phyloP scores from a whole-genome alignment of 2,329 filamentous ascomycete species.

The Emergomyces pasteurianus region DNA sequence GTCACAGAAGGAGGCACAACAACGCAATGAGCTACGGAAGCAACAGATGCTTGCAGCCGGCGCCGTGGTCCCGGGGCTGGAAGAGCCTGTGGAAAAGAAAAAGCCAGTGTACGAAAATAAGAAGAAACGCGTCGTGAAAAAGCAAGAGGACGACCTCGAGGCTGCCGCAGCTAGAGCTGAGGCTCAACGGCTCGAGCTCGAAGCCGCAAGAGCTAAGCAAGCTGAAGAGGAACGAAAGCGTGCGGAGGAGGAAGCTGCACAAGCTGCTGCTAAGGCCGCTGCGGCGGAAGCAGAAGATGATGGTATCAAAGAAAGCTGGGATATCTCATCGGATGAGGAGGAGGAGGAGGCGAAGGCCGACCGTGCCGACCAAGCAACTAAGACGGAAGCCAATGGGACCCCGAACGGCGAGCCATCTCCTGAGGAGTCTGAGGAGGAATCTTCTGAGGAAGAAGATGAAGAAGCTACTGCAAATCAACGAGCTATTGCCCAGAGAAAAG shows the following conservation, averaged over 20 bases:
- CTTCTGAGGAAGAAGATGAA: slow-evolving; percentile 51
- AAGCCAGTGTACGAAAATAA: slow-evolving; percentile 57
- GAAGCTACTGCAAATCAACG: slow-evolving; percentile 59
- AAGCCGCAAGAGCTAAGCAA: slow-evolving; percentile 45
- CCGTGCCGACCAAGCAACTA: slow-evolving; percentile 8
- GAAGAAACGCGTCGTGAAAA: slow-evolving; percentile 58
- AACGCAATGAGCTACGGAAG: slow-evolving; percentile 36
- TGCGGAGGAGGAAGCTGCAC: slow-evolving; percentile 69
- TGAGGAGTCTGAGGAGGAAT: slow-evolving; percentile 45
- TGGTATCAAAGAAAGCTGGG: slow-evolving; percentile 89
- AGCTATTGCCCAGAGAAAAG: slow-evolving; percentile 67
- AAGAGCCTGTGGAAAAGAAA: slow-evolving; percentile 55
- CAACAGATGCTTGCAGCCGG: slow-evolving; percentile 39
- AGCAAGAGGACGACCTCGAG: slow-evolving; percentile 45
- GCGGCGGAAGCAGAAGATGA: slow-evolving; percentile 69
- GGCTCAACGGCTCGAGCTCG: slow-evolving; percentile 37
- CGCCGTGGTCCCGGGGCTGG: slow-evolving; percentile 34
- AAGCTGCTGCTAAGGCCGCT: slow-evolving; percentile 57
- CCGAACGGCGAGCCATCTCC: slow-evolving; percentile 35
- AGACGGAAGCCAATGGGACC: slow-evolving; percentile 12
- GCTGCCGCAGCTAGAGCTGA: slow-evolving; percentile 36
- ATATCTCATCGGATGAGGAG: slow-evolving; percentile 50
- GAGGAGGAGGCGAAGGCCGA: slow-evolving; percentile 47
- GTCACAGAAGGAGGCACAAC: slow-evolving; percentile 36
- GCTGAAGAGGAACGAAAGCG: slow-evolving; percentile 22